phyloP scores from a whole-genome alignment of 2,329 filamentous ascomycete genomes.

The Cladosporium halotolerans region DNA sequence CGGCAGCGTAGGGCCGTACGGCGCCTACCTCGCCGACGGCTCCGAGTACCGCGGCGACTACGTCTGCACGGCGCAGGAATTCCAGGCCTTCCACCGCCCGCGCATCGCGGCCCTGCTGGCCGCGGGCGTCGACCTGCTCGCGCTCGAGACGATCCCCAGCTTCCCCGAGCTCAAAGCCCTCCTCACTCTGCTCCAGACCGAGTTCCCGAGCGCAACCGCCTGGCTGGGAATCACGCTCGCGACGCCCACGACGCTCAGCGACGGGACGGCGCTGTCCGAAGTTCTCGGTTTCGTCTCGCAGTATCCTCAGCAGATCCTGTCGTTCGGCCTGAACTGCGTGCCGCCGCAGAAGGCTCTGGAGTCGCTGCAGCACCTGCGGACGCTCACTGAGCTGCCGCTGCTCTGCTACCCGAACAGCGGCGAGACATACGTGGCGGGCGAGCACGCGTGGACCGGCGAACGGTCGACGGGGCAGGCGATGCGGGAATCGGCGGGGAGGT shows the following conservation, averaged over 20 bases:
- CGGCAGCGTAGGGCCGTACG: slow-evolving; percentile 44
- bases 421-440: slow-evolving; percentile 39
- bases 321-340: slow-evolving; percentile 43
- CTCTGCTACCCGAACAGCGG: slow-evolving; percentile 42
- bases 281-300: slow-evolving; percentile 29
- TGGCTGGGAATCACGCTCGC: slow-evolving; percentile 40
- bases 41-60: slow-evolving; percentile 44
- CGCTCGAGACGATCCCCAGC: slow-evolving; percentile 42
- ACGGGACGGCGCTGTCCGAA: slow-evolving; percentile 35
- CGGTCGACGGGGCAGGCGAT: slow-evolving; percentile 16
- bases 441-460: slow-evolving; percentile 7
- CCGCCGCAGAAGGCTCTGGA: slow-evolving; percentile 29
- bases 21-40: slow-evolving; percentile 42
- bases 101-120: slow-evolving; percentile 37
- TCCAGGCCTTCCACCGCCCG: slow-evolving; percentile 39
- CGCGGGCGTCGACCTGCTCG: slow-evolving; percentile 39
- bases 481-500: slow-evolving; percentile 22
- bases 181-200: slow-evolving; percentile 31
- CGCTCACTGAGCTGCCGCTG: slow-evolving; percentile 30
- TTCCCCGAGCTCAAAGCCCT: slow-evolving; percentile 35
- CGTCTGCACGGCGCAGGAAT: slow-evolving; percentile 19
- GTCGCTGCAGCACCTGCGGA: slow-evolving; percentile 29
- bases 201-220: slow-evolving; percentile 33
- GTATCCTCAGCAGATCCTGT: slow-evolving; percentile 30
- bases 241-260: slow-evolving; percentile 33